Percentiles rank a stretch among this genome's conserved stretches.
These are phyloP conservation scores for Phytopythium delawarense DNA, from an alignment of 352 stramenopile genomes.

Conservation along the genomic window DNA sequence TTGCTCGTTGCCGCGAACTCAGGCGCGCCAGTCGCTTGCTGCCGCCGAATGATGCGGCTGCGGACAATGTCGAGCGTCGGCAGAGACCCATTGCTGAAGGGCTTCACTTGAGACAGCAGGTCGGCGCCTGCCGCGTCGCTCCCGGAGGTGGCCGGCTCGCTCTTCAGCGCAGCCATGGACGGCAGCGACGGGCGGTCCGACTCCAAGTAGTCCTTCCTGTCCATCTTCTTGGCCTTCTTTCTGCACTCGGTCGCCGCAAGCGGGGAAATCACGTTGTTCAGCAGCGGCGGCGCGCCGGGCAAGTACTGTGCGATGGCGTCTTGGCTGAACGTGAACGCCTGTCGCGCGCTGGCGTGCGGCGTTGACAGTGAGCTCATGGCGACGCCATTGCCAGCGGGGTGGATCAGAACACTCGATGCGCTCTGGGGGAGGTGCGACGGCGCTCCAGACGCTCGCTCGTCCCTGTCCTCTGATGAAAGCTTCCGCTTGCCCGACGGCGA, in stretches of 20 bases:
- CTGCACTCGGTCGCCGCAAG: constrained; percentile 54
- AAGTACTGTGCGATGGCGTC: constrained; percentile 31
- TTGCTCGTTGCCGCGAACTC: constrained; percentile 3
- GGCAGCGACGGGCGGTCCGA: background rate
- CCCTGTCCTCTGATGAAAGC: constrained; percentile 16
- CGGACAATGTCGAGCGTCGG: constrained; percentile 64
- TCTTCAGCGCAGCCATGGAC: background rate
- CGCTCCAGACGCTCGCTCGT: background rate
- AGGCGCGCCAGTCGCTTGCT: constrained; percentile 18
- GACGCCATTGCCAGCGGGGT: constrained; percentile 34
- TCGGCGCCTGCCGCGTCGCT: background rate
- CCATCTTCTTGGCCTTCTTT: constrained; percentile 71
- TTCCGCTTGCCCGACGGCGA: constrained; percentile 52
- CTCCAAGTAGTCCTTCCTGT: constrained; percentile 38
- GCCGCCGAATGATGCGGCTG: constrained; percentile 54
- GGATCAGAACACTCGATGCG: constrained; percentile 19
- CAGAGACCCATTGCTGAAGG: constrained; percentile 11
- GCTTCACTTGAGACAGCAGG: background rate
- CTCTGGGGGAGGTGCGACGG: constrained; percentile 16
- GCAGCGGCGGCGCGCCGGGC: constrained; percentile 18
- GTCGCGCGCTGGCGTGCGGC: constrained; percentile 23
- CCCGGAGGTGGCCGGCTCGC: background rate
- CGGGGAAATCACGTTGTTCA: constrained; percentile 76
- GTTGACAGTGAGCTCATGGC: constrained; percentile 29
- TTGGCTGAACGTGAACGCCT: constrained; percentile 19